A percentile compares a stretch with the other conserved stretches of the same genome.
Conservation (phyloP, 352 stramenopile genomes). For the Phytophthora nicotianae region DNA sequence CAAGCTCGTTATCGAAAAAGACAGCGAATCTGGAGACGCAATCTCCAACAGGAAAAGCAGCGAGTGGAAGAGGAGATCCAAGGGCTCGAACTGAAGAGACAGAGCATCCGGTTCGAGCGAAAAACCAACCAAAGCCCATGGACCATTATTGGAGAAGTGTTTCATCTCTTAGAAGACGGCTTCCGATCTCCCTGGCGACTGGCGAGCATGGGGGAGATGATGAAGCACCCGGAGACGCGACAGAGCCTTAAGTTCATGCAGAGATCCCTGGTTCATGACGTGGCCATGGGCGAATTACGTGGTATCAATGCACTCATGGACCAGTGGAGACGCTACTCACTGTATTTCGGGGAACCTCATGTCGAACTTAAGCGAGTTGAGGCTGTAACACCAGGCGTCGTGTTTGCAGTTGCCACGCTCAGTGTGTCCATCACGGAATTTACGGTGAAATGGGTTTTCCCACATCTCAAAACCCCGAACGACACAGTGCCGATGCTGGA, state of each 20-base stretch:
- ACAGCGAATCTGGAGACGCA: conserved; percentile 8
- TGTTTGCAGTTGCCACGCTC: conserved; percentile 11
- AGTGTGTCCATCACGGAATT: conserved; percentile 21
- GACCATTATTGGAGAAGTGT: conserved; percentile 23
- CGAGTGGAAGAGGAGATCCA: conserved; percentile 23
- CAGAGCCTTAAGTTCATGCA: conserved; percentile 9
- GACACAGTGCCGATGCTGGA: neutral
- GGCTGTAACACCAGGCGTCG: conserved; percentile 2
- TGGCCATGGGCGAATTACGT: conserved; percentile 16
- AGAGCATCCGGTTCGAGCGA: conserved; percentile 3
- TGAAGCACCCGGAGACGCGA: conserved; percentile 12
- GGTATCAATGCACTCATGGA: conserved; percentile 22
- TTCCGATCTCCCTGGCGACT: conserved; percentile 23
- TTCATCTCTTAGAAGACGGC: conserved; percentile 16
- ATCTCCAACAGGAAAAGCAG: conserved; percentile 13
- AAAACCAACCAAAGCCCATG: conserved; percentile 23
- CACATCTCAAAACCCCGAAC: conserved; percentile 6
- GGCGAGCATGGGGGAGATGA: conserved; percentile 13
- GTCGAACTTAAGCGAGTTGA: conserved; percentile 21
- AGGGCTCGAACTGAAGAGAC: conserved; percentile 7
- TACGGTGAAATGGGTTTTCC: conserved; percentile 13
- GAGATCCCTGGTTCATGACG: conserved; percentile 10
- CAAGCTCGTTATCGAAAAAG: conserved; percentile 33
- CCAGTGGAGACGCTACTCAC: conserved; percentile 26
- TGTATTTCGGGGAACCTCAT: conserved; percentile 21